These are phyloP conservation scores for Paxillus ammoniavirescens DNA, from an alignment of 768 basidiomycete species.

Conservation along the genomic window DNA sequence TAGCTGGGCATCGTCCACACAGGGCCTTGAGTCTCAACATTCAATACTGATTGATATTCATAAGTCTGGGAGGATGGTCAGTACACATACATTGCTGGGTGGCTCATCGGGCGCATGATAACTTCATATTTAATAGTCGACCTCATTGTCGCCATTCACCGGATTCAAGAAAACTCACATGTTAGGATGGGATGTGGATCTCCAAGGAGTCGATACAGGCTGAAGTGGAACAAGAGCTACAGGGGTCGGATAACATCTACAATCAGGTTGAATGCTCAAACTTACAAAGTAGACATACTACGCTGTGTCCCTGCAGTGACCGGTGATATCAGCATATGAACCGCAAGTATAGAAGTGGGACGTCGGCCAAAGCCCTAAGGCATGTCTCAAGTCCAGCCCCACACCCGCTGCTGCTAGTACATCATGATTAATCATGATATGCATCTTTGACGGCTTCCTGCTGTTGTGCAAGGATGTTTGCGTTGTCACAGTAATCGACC, in stretches of 20 bases:
- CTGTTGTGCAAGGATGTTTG: constrained; percentile 71
- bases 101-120: constrained; percentile 91
- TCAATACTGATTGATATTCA: constrained; percentile 79
- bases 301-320: constrained; percentile 89
- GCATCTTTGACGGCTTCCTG: constrained; percentile 88
- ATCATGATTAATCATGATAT: constrained; percentile 80
- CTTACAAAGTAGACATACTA: constrained; percentile 66
- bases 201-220: constrained; percentile 70
- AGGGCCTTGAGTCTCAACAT: constrained; percentile 51
- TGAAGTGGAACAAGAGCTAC: no score
- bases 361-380: constrained; percentile 88
- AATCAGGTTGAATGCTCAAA: constrained; percentile 1
- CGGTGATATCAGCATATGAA: no score
- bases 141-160: no score
- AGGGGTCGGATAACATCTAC: constrained; percentile 9
- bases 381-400: constrained; percentile 65
- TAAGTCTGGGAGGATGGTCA: constrained; percentile 57
- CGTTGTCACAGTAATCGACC: constrained; percentile 84
- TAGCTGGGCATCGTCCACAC: constrained; percentile 76
- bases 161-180: constrained; percentile 89
- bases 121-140: no score
- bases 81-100: constrained; percentile 14
- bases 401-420: constrained; percentile 53
- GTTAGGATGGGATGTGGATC: constrained; percentile 71
- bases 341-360: background rate